These are phyloP conservation scores for Scheffersomyces parashehatae DNA, from an alignment of 1,139 yeast genomes.

Conservation along the genomic window DNA sequence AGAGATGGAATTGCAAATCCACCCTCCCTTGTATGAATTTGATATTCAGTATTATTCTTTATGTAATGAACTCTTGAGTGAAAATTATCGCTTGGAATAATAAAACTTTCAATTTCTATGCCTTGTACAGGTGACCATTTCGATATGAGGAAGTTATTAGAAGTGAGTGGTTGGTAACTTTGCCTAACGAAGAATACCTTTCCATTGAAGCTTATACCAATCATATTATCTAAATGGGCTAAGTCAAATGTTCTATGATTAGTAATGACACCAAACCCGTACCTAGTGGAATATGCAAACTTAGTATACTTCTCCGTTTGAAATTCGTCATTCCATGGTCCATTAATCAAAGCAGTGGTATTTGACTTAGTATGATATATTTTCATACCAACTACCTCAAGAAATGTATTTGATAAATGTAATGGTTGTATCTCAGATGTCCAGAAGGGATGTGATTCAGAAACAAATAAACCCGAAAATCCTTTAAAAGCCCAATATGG, in stretches of 20 bases:
- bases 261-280: conserved; percentile 24
- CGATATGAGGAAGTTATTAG: conserved; percentile 14
- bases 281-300: conserved; percentile 29
- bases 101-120: conserved; percentile 21
- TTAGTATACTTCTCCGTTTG: conserved; percentile 26
- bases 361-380: conserved; percentile 19
- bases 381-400: conserved; percentile 15
- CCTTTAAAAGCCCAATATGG: conserved; percentile 30
- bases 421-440: conserved; percentile 8
- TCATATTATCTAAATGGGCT: conserved; percentile 22
- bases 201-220: conserved; percentile 13
- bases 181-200: conserved; percentile 10
- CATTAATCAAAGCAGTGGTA: conserved; percentile 23
- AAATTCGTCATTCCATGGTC: conserved; percentile 21
- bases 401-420: neutral
- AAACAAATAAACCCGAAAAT: conserved; percentile 16
- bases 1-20: conserved; percentile 11
- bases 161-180: conserved; percentile 5
- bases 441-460: conserved; percentile 20
- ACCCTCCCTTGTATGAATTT: conserved; percentile 18
- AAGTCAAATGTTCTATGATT: conserved; percentile 11
- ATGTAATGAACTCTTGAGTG: conserved; percentile 23
- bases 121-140: conserved; percentile 21
- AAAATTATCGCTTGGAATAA: conserved; percentile 17
- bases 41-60: conserved; percentile 7